Conservation (phyloP, 495 filamentous ascomycete genomes). For the Penicillium subrubescens region DNA sequence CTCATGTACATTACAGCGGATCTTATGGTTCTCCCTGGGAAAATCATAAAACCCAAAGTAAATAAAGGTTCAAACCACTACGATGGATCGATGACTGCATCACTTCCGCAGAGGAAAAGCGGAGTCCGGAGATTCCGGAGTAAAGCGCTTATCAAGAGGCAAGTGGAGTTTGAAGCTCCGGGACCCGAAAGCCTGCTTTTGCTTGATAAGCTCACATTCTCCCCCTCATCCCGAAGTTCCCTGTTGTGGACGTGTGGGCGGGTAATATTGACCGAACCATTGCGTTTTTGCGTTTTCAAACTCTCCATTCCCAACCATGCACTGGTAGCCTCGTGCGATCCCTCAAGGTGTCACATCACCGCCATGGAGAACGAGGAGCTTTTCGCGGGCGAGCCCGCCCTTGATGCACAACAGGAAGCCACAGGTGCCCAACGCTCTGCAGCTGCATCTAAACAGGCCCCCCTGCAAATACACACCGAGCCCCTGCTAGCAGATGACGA, state of each 20-base stretch:
- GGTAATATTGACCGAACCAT: slow-evolving; percentile 14
- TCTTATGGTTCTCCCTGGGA: neutral
- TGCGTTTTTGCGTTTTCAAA: slow-evolving; percentile 1
- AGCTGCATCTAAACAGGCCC: slow-evolving; percentile 7
- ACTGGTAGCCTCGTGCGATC: slow-evolving; percentile 5
- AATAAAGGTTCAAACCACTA: neutral
- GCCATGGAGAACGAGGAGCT: slow-evolving; percentile 34
- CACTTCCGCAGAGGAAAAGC: neutral
- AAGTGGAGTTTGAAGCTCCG: slow-evolving; percentile 1
- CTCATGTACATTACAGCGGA: neutral
- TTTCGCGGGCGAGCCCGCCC: slow-evolving; percentile 24
- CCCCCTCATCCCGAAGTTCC: slow-evolving; percentile 4
- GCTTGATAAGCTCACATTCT: slow-evolving; percentile 14
- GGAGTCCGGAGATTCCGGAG: slow-evolving; percentile 9
- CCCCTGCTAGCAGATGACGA: slow-evolving; percentile 19
- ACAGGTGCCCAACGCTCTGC: slow-evolving; percentile 2
- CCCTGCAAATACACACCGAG: slow-evolving; percentile 19
- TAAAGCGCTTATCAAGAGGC: slow-evolving; percentile 4
- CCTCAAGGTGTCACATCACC: neutral
- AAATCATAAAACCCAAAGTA: neutral
- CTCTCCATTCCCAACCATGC: slow-evolving; percentile 2
- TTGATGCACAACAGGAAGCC: slow-evolving; percentile 20
- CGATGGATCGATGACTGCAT: neutral
- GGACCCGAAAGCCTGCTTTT: slow-evolving; percentile 6
- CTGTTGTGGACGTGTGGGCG: neutral